Conservation (phyloP, 768 basidiomycete genomes). For the Russula emetica region DNA sequence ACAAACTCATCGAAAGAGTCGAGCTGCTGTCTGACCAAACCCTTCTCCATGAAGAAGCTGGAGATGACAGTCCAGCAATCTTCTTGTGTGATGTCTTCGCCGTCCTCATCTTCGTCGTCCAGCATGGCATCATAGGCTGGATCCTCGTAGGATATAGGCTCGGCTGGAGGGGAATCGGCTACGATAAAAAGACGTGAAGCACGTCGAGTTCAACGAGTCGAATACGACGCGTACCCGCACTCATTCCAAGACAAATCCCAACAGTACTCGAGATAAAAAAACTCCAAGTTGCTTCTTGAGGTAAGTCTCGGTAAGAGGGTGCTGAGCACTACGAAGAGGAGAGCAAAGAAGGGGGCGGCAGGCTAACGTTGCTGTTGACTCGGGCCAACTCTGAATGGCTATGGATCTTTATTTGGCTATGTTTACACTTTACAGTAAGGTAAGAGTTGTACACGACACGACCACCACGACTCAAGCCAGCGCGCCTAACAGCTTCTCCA, state of each 20-base stretch:
- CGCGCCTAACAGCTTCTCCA: constrained; percentile 40
- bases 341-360: neutral
- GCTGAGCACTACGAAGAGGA: neutral
- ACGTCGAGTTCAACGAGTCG: constrained; percentile 11
- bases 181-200: constrained; percentile 21
- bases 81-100: constrained; percentile 83
- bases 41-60: constrained; percentile 95
- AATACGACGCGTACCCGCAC: constrained; percentile 28
- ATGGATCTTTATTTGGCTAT: constrained; percentile 8
- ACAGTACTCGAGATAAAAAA: constrained; percentile 25
- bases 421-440: constrained; percentile 20
- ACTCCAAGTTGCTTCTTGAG: neutral
- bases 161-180: constrained; percentile 26
- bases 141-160: constrained; percentile 47
- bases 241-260: constrained; percentile 21
- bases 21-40: constrained; percentile 95
- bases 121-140: constrained; percentile 47
- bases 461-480: constrained; percentile 27
- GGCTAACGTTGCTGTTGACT: neutral
- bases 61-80: constrained; percentile 96
- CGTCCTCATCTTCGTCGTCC: constrained; percentile 50
- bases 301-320: neutral
- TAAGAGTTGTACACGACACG: no score
- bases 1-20: constrained; percentile 99
- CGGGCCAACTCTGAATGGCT: no score